Base-by-base conservation (phyloP, 352 stramenopile species). In the Globisporangium mamillatum region DNA sequence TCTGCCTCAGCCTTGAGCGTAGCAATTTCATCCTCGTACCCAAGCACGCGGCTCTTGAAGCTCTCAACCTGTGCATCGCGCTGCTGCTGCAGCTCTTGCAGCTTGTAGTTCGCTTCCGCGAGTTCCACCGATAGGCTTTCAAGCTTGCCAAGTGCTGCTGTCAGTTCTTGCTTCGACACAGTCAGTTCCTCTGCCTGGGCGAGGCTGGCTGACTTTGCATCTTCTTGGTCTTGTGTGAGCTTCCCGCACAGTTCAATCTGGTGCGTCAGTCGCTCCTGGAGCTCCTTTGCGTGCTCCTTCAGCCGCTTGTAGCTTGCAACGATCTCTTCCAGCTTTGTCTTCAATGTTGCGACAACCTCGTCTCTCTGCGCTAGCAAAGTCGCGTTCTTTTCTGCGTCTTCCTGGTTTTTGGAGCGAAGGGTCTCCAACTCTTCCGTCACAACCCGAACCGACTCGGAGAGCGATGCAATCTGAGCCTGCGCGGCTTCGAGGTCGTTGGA, bases 321-420 rank as follows among this genome's bases (percentile, higher is more conserved):
- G 14, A 93, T 68, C n/a, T 89, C 82, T 67, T 87, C 81, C 12
- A 86, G 67, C 70, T 88, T 88, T 1, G 76, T 69, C 54, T 89
- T 86, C 27, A 92, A 67, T 58, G 76, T 87, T 3, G 54, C 54
- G 29, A 90, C 80, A 50, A 87, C 68, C 8, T 88, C 80, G 27
- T 91, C 78, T 22, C 84, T 81, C 34, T 77, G 55, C 0, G 55
- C 27, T 1, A 81, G 41, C 1, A 54, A 12, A 3, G 65, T 44
- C 25, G 44, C 34, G 18, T 52, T 38, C 25, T 36, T 46, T 18
- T 34, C 56, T 1, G 48, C 38, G 0, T 63, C 60, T 16, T 70
- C 44, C 8, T 71, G 24, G 25, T 44, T 62, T 60, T 48, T 36
- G 14, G 60, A 53, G 16, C 27, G 52, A 27, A 81, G 59, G 9